Evolutionary conservation across 106 monocot genomes (phyloP), one percentile per base, ranked within the genome.

Genomic region (Agapanthus africanus): DNA sequence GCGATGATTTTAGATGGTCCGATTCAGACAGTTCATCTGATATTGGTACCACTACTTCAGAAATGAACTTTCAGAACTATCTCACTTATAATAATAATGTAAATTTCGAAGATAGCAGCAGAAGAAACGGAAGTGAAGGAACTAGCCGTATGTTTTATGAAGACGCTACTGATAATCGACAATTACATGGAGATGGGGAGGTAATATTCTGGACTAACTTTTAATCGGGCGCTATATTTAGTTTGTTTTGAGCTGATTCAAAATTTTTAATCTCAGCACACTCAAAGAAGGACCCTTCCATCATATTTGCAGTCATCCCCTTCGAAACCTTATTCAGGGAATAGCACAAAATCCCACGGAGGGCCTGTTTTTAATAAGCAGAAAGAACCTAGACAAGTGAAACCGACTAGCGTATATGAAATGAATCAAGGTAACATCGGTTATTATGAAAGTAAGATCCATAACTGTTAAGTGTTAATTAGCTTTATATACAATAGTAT

Each of bases 1-100:
- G 81, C 63, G 76, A 81, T 1, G 72, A 81, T 68, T 51, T 50
- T 15, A 13, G 46, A 47, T 47, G 46, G 46, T 15, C 46, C 2
- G 19, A 13, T 1, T 47, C 46, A 47, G 46, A 47, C 13, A 19
- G 19, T 47, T 47, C 46, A 2, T 2, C 46, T 47, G 19, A 47
- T 47, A 47, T 13, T 19, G 1, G 19, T 47, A n/a, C n/a, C n/a
- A n/a, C n/a, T n/a, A n/a, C n/a, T n/a, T n/a, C n/a, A n/a, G n/a
- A n/a, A n/a, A n/a, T n/a, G n/a, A n/a, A n/a, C n/a, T n/a, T n/a
- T n/a, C n/a, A n/a, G n/a, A n/a, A n/a, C n/a, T n/a, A n/a, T n/a
- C n/a, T n/a, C n/a, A 15, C 46, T 47, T 47, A 7, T 50, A 69
- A 50, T 69, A 50, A 51, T 46, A 11, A 50, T 22, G 49, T 35